Evolutionary conservation across 1,284 basidiomycete genomes (phyloP).

Genomic region (Coniferiporia weirii): DNA sequence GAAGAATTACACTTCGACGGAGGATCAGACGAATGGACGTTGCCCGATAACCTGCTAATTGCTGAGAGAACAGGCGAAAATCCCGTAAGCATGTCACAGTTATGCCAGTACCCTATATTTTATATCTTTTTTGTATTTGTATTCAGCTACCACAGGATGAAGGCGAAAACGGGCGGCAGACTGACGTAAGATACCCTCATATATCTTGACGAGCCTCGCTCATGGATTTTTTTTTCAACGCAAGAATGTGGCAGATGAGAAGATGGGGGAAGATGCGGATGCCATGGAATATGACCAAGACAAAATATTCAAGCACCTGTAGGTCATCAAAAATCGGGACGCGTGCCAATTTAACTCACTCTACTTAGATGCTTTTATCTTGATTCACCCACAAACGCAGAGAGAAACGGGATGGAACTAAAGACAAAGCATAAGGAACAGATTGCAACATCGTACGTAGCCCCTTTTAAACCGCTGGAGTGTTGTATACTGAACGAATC

Average conservation of each 20-base stretch:
- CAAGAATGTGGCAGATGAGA: conserved; percentile 30
- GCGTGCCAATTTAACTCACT: background rate
- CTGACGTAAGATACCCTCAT: background rate
- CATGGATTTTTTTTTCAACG: conserved; percentile 5
- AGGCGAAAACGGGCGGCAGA: background rate
- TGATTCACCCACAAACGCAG: conserved; percentile 73
- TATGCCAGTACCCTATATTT: background rate
- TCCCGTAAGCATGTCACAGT: background rate
- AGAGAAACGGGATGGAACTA: conserved; percentile 51
- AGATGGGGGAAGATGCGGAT: conserved; percentile 63
- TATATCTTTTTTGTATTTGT: too few species aligned
- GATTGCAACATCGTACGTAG: conserved; percentile 46
- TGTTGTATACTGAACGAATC: conserved; percentile 6
- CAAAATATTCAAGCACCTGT: conserved; percentile 77
- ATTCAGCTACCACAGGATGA: background rate
- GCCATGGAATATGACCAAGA: conserved; percentile 75
- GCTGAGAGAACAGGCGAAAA: background rate
- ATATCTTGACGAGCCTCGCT: conserved; percentile 1
- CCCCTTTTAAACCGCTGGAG: background rate
- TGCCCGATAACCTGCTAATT: background rate
- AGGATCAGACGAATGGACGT: conserved; percentile 43
- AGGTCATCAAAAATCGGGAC: conserved; percentile 25
- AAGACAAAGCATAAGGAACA: conserved; percentile 50
- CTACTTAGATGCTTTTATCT: conserved; percentile 75
- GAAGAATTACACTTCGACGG: conserved; percentile 36